phyloP scores from a whole-genome alignment of 2,329 filamentous ascomycete species.

The Sporothrix curviconia region DNA sequence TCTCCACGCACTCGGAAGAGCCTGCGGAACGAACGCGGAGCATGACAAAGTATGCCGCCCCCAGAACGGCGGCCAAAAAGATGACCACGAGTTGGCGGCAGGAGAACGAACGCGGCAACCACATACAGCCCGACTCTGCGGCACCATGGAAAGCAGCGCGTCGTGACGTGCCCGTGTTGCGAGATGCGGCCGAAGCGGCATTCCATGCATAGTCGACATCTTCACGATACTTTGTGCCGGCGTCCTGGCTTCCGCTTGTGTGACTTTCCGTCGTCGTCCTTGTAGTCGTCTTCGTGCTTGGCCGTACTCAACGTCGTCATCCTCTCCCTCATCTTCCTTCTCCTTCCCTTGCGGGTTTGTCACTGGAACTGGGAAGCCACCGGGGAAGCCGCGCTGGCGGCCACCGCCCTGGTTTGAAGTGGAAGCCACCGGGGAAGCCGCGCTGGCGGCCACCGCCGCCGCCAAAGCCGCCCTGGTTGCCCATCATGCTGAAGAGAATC shows the following conservation, averaged over 20 bases:
- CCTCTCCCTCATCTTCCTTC: conserved; percentile 29
- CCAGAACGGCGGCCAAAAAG: conserved; percentile 30
- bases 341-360: conserved; percentile 34
- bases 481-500: conserved; percentile 81
- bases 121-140: conserved; percentile 36
- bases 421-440: conserved; percentile 33
- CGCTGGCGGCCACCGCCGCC: conserved; percentile 22
- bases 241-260: not conserved
- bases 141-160: conserved; percentile 35
- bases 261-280: conserved; percentile 23
- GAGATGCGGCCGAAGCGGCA: conserved; percentile 25
- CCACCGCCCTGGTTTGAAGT: no score
- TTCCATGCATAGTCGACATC: conserved; percentile 28
- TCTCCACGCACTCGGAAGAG: not conserved
- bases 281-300: conserved; percentile 27
- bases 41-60: conserved; percentile 32
- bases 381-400: conserved; percentile 29
- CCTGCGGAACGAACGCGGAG: conserved; percentile 24
- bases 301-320: conserved; percentile 29
- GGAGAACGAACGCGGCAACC: conserved; percentile 40
- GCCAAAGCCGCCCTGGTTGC: conserved; percentile 34
- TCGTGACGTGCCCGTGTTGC: conserved; percentile 30
- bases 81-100: conserved; percentile 38
- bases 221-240: conserved; percentile 16
- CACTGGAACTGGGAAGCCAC: conserved; percentile 42